Evolutionary conservation across 768 basidiomycete species (phyloP), one percentile per base, ranked within the genome.

Genomic region (Suillus clintonianus): DNA sequence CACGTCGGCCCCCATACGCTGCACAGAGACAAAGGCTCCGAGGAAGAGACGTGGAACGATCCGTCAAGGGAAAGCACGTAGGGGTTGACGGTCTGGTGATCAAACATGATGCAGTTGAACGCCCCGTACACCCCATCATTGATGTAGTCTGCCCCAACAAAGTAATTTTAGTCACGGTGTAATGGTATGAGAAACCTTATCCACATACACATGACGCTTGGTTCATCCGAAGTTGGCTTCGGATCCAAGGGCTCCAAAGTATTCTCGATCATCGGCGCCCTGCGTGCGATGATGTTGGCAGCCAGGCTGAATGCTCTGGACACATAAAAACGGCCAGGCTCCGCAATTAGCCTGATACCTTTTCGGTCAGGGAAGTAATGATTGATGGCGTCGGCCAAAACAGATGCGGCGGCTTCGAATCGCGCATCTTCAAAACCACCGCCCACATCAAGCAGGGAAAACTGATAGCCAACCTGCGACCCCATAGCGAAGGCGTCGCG

Each of bases 1-100:
- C 97, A 99, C 10, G 97, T 99, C 51, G 97, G 97, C 14, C 97
- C 97, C 97, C 97, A 99, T 57, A 99, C 87, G 76, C 90, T 92
- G 79, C 89, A 84, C 13, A 80, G 63, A 60, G 81, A 79, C 73
- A 79, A 76, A 17, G 79, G 74, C 72, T 83, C 81, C 62, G 75
- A 73, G 48, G 71, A 69, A 56, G 71, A 61, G 62, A 76, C 67
- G 65, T 75, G 71, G 76, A 90, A 89, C 3, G 88, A 89, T 45
- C 85, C 85, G 58, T 83, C 80, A 79, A 92, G 79, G 27, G 87
- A 89, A 57, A 93, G 80, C 54, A 92, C 90, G 69, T 86, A 86
- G 30, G 97, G 97, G 70, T 92, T 87, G n/a, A 90, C 90, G 63
- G 84, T 82, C 74, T 97, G 95, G 78, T 99, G 97, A 78, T 99